Percentiles rank a stretch among this genome's conserved stretches.
These are phyloP conservation scores for Vicia sativa DNA, from an alignment of 306 rosid genomes.

Conservation along the genomic window DNA sequence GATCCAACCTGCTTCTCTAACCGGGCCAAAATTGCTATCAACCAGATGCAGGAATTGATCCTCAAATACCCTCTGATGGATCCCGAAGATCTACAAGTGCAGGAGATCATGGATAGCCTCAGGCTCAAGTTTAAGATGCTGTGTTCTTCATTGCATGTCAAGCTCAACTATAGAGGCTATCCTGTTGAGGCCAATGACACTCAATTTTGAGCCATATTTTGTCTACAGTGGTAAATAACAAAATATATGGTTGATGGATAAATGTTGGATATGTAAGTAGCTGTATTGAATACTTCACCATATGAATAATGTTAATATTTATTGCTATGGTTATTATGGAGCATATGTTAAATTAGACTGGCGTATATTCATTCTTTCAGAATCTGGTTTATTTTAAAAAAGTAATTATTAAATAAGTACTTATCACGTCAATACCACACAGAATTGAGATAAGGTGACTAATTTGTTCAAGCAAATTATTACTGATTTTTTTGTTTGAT, in stretches of 20 bases:
- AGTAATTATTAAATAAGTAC: neutral
- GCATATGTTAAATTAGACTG: neutral
- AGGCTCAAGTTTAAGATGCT: conserved; percentile 74
- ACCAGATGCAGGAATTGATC: conserved; percentile 71
- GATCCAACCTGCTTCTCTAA: conserved; percentile 56
- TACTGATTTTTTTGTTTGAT: neutral
- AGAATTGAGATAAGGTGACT: conserved; percentile 3
- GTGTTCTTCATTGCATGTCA: conserved; percentile 67
- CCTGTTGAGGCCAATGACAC: conserved; percentile 50
- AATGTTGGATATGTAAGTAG: conserved; percentile 23
- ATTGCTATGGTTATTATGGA: conserved; percentile 12
- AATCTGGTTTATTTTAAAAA: conserved; percentile 32
- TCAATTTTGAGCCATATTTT: conserved; percentile 45
- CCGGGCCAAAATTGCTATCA: conserved; percentile 52
- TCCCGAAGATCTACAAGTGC: conserved; percentile 65
- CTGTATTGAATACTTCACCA: conserved; percentile 13
- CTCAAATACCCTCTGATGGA: conserved; percentile 65
- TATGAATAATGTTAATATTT: neutral
- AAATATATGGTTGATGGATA: neutral
- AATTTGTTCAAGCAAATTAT: conserved; percentile 4
- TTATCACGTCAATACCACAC: conserved; percentile 8
- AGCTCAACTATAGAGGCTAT: conserved; percentile 65
- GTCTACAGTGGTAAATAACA: neutral
- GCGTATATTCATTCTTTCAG: neutral
- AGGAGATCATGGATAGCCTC: conserved; percentile 67